These are phyloP conservation scores for Talaromyces amestolkiae DNA, from an alignment of 2,329 filamentous ascomycete species.

Conservation along the genomic window DNA sequence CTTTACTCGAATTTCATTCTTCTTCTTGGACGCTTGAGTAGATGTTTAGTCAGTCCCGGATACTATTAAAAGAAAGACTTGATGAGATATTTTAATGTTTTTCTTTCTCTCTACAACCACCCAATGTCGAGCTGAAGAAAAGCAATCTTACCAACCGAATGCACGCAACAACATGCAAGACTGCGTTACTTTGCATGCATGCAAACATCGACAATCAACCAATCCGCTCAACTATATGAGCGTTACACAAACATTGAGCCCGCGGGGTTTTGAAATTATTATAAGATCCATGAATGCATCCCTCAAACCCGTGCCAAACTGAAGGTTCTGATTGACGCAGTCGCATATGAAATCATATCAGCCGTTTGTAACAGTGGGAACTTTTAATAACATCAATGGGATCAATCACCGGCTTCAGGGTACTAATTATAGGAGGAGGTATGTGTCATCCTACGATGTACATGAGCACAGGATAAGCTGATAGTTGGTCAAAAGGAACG, in stretches of 20 bases:
- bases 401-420: background rate
- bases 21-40: background rate
- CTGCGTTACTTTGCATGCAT: background rate
- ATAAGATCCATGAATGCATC: background rate
- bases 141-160: background rate
- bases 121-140: background rate
- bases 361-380: background rate
- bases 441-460: background rate
- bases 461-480: background rate
- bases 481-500: background rate
- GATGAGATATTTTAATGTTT: background rate
- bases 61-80: background rate
- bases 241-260: background rate
- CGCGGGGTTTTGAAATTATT: background rate
- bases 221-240: background rate
- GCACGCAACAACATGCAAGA: background rate
- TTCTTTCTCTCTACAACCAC: background rate
- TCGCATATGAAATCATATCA: background rate
- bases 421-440: slow-evolving; percentile 11
- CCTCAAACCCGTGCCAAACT: background rate
- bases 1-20: background rate
- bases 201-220: background rate
- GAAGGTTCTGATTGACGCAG: background rate
- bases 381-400: background rate
- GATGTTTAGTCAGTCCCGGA: background rate